Base-by-base conservation (phyloP, 23 red algal species). In the Cyanidium caldarium region DNA sequence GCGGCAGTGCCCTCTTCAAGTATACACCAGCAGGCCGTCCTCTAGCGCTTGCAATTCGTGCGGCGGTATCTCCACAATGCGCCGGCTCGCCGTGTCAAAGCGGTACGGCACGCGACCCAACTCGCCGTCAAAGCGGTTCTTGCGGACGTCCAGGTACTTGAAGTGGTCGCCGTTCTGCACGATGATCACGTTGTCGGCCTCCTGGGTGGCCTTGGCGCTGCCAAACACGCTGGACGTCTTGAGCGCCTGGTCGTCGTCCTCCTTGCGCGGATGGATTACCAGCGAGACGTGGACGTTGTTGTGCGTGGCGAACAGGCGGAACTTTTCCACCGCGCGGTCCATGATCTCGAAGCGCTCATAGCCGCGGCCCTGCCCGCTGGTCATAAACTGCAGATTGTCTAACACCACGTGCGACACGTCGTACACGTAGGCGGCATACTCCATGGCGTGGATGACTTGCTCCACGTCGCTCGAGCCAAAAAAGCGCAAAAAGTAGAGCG, bases 321-420 rank as follows among this genome's bases (percentile, higher is more conserved):
- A 76, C 58, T 85, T 74, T 29, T 45, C 40, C 16, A 95, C 34
- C 1, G 77, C 84, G 46, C 82, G 44, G 30, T 98, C 85, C 84
- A 98, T 77, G 35, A 70, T 79, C 38, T 80, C 92, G 30, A 86
- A 94, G 10, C 44, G 42, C 14, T 80, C 85, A 29, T 41, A 65
- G 2, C 57, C 37, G 5, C 57, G 45, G 16, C 42, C 42, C 15
- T 13, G 37, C 1, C 33, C 44, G 12, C 70, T 72, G 33, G 78
- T 83, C 79, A 86, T 79, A 38, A 95, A 85, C 70, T 95, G 83
- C 40, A 95, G 42, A 70, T 95, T 95, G 45, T 95, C 90, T 28
- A 95, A 51, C n/a, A 95, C 61, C 19, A 95, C 43, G 45, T 86
- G 82, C 0, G 66, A 21, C 17, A 82, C 82, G 65, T 95, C 84